Evolutionary conservation across 768 basidiomycete species (phyloP), one percentile per base, ranked within the genome.

Genomic region (Candolleomyces aberdarensis): DNA sequence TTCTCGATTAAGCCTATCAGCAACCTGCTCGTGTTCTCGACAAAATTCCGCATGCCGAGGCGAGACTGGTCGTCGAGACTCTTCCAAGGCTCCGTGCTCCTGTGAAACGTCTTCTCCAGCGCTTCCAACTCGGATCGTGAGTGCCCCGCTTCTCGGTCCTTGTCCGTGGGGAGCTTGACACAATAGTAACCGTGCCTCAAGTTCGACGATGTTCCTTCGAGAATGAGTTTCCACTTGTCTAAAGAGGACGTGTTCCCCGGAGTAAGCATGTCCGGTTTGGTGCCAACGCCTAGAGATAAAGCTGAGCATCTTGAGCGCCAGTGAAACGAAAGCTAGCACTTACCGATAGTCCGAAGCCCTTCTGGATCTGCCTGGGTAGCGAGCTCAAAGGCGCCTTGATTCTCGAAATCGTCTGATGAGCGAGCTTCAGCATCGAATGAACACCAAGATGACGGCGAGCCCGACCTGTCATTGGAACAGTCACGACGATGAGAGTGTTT

Each of bases 161-260:
- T 72, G 63, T 88, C 88, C 51, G 85, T 80, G 0, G 85, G 85
- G 8, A 87, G 82, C 44, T 84, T 84, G 32, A 87, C 85, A 17
- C 85, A 87, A 58, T 84, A 88, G 61, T 88, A 89, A 7, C 88
- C 82, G 57, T 84, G 84, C 46, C 66, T 77, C 60, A 88, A 71
- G n/a, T n/a, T 56, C 64, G 88, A 50, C 69, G 36, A 55, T 6
- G 39, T 63, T 39, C 82, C 84, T 62, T 83, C 76, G 7, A 89
- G 70, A 3, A 85, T 73, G 0, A 78, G 73, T n/a, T 75, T 71
- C 86, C 88, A 89, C 31, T 41, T 46, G 29, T 74, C 54, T n/a
- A 73, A 79, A 51, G 75, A 51, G 47, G 78, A 73, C 5, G 67
- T 77, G 3, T 79, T 74, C 10, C 84, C 85, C 0, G 62, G 52